Conservation (phyloP, 306 rosid genomes). For the Lablab purpureus region DNA sequence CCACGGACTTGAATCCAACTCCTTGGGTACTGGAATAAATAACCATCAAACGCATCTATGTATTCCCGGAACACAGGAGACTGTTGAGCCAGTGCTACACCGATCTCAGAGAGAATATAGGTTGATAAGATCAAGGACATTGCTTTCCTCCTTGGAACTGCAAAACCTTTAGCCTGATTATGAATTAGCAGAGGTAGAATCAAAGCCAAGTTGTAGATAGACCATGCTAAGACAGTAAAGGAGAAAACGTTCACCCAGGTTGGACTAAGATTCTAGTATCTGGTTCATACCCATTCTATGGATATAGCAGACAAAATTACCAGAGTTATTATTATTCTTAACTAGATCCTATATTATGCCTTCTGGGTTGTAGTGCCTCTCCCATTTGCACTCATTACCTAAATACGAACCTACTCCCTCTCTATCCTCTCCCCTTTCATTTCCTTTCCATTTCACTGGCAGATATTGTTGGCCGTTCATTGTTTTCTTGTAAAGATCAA, state of each 20-base stretch:
- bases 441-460: neutral
- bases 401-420: neutral
- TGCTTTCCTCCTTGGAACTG: slow-evolving; percentile 91
- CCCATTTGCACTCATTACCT: neutral
- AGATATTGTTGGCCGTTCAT: neutral
- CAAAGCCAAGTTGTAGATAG: slow-evolving; percentile 34
- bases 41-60: slow-evolving; percentile 88
- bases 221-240: neutral
- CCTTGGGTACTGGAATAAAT: slow-evolving; percentile 78
- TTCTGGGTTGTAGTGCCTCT: neutral
- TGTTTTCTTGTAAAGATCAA: too few relatives aligned
- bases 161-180: slow-evolving; percentile 89
- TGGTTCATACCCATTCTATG: neutral
- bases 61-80: slow-evolving; percentile 70
- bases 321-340: neutral
- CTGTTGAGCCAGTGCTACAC: slow-evolving; percentile 59
- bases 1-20: slow-evolving; percentile 96
- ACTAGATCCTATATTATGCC: neutral
- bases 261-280: neutral
- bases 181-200: slow-evolving; percentile 62
- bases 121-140: slow-evolving; percentile 76
- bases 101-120: slow-evolving; percentile 56
- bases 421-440: neutral
- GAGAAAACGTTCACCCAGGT: neutral
- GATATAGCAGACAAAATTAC: neutral